Conservation (phyloP, 2,329 filamentous ascomycete species). For the Penicillium rolfsii region DNA sequence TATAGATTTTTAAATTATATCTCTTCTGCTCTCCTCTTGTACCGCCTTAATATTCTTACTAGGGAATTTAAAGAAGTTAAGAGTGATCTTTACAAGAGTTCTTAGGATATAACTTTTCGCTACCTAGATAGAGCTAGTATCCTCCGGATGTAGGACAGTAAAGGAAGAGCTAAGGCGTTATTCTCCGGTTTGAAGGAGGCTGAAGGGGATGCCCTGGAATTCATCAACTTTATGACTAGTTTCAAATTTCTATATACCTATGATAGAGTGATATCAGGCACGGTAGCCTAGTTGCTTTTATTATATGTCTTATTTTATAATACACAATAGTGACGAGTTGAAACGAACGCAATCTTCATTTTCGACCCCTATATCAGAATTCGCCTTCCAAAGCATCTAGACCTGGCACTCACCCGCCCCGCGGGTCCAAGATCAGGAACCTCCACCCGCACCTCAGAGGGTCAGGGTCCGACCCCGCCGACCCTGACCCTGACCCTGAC, state of each 20-base stretch:
- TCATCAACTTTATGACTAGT: background rate
- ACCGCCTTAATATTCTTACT: constrained; percentile 4
- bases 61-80: background rate
- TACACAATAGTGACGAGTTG: background rate
- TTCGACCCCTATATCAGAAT: no score
- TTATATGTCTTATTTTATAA: background rate
- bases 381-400: no score
- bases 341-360: no score
- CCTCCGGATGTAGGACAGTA: constrained; percentile 4
- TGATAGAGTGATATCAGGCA: background rate
- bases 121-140: background rate
- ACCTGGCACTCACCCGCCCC: no score
- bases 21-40: constrained; percentile 9
- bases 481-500: no score
- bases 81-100: constrained; percentile 4
- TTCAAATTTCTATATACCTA: background rate
- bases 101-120: constrained; percentile 2
- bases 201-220: constrained; percentile 3
- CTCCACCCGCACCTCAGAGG: no score
- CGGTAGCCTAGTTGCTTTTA: background rate
- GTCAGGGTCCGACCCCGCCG: no score
- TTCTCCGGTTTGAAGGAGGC: constrained; percentile 5
- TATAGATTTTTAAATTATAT: constrained; percentile 1
- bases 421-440: no score
- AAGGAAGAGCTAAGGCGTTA: background rate